phyloP scores from a whole-genome alignment of 306 rosid genomes.

The Cucurbita ficifolia region DNA sequence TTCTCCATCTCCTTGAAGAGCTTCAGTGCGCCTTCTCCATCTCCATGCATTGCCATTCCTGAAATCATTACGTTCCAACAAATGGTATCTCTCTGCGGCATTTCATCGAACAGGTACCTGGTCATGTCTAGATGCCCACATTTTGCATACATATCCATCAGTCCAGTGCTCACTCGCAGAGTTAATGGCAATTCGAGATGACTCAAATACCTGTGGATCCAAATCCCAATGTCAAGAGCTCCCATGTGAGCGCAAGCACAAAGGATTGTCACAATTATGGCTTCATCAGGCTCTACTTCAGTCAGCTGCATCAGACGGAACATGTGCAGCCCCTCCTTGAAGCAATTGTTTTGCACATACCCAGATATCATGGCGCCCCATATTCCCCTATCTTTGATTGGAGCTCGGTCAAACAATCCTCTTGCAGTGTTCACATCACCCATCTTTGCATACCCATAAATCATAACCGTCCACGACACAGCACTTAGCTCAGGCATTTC shows the following conservation, averaged over 20 bases:
- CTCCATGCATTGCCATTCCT: constrained; percentile 60
- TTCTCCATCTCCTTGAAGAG: constrained; percentile 45
- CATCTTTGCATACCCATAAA: constrained; percentile 48
- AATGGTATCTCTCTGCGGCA: constrained; percentile 32
- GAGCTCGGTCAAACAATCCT: constrained; percentile 54
- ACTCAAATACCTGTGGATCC: constrained; percentile 43
- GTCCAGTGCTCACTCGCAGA: constrained; percentile 37
- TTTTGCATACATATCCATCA: constrained; percentile 72
- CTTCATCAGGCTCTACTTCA: constrained; percentile 49
- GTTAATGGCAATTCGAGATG: constrained; percentile 18
- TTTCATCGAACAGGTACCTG: constrained; percentile 23
- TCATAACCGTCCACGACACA: constrained; percentile 65
- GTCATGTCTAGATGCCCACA: constrained; percentile 51
- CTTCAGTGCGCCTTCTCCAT: constrained; percentile 39
- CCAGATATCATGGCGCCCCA: constrained; percentile 94
- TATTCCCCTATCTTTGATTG: constrained; percentile 49
- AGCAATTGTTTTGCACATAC: constrained; percentile 55
- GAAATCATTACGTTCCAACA: constrained; percentile 79
- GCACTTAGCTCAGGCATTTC: constrained; percentile 46
- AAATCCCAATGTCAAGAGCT: constrained; percentile 48
- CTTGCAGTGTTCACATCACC: constrained; percentile 48
- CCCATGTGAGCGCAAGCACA: constrained; percentile 74
- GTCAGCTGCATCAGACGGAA: constrained; percentile 42
- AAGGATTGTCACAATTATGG: constrained; percentile 47
- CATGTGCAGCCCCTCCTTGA: constrained; percentile 54